Base-by-base conservation (phyloP, 148 eudicot genomes). In the Talinum fruticosum region DNA sequence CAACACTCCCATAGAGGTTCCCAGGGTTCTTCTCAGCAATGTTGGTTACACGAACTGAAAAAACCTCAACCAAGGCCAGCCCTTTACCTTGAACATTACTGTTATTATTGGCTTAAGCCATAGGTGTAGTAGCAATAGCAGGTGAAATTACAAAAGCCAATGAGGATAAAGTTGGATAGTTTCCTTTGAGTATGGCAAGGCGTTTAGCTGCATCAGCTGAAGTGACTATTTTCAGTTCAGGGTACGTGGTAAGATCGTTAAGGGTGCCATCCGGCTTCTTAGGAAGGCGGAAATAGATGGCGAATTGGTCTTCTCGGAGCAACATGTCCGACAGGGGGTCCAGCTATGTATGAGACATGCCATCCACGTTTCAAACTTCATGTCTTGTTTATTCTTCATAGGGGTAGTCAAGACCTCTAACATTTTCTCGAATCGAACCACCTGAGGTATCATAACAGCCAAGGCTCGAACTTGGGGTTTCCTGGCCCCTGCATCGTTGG, bases 221-320 rank as follows among this genome's bases (percentile, higher is more conserved):
- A 12, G 49, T 54, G 66, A 74, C 76, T 54, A 74, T 74, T n/a
- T 38, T 29, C 26, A 74, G 4, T 32, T 74, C 67, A 16, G 10
- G 29, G 64, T 23, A 6, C 28, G 2, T n/a, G 6, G 10, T 57
- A 57, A 57, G 64, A 0, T 57, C 64, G 12, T 57, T 57, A 57
- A 0, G 12, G 28, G 26, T 5, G 64, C 64, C 64, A 57, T 57
- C 64, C 0, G 4, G 4, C 7, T 57, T 54, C 62, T 23, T 57
- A 10, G 76, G 76, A 4, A 74, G 66, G 19, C 76, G 30, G 45
- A 74, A 74, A 21, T n/a, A 23, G 38, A 74, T 54, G 7, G 33
- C 76, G n/a, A 23, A 74, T 33, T 74, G 76, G 35, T 74, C 76
- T 21, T 74, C 67, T n/a, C 76, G 29, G 6, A 74, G 66, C 38